A percentile compares a stretch with the other conserved stretches of the same genome.
phyloP scores from a whole-genome alignment of 1,284 basidiomycete species.

The Gastroboletus turbinatus region DNA sequence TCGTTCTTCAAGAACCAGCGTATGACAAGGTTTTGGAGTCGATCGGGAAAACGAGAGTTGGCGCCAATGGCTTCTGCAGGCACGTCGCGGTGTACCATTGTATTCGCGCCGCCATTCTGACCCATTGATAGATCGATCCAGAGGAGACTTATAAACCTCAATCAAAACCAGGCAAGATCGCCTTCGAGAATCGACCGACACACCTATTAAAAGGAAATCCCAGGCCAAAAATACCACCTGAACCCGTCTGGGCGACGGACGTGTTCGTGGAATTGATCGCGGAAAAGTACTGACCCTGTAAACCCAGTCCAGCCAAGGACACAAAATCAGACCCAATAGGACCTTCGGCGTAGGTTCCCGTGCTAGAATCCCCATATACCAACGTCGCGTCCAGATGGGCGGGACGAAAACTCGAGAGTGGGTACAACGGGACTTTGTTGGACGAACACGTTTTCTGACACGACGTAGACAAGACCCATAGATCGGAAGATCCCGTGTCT shows the following conservation, averaged over 20 bases:
- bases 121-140: conserved; percentile 31
- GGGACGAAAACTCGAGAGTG: conserved; percentile 39
- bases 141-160: conserved; percentile 26
- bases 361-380: conserved; percentile 55
- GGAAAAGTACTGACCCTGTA: conserved; percentile 48
- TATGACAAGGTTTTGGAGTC: conserved; percentile 12
- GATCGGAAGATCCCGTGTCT: conserved; percentile 60
- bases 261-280: conserved; percentile 58
- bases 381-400: conserved; percentile 40
- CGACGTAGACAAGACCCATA: conserved; percentile 54
- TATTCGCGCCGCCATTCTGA: conserved; percentile 10
- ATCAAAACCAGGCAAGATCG: neutral
- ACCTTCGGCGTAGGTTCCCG: conserved; percentile 53
- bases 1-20: conserved; percentile 20
- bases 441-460: conserved; percentile 38
- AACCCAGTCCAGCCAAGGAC: conserved; percentile 42
- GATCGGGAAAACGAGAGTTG: conserved; percentile 6
- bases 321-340: conserved; percentile 47
- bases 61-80: neutral
- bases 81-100: neutral
- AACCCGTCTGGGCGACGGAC: conserved; percentile 41
- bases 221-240: conserved; percentile 56
- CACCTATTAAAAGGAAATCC: conserved; percentile 59
- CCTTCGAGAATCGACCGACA: neutral
- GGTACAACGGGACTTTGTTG: conserved; percentile 37